These are phyloP conservation scores for Malania oleifera DNA, from an alignment of 164 flowering plant genomes.

Conservation along the genomic window DNA sequence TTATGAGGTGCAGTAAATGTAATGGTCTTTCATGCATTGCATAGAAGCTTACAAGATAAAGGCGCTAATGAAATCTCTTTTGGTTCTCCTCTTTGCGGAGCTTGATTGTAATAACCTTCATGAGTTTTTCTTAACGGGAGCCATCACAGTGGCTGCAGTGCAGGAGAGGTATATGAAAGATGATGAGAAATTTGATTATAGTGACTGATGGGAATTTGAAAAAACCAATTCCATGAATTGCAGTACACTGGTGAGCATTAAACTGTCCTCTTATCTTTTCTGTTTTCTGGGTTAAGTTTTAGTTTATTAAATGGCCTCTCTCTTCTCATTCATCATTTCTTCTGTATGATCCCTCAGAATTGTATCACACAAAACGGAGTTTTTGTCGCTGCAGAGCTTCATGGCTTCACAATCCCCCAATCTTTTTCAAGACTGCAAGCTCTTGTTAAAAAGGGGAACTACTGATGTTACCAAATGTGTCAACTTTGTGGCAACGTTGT, in stretches of 20 bases:
- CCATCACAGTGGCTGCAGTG: constrained; percentile 72
- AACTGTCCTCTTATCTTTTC: neutral
- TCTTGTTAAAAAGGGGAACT: neutral
- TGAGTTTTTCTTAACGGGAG: constrained; percentile 48
- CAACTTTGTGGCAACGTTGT: neutral
- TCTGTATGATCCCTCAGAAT: neutral
- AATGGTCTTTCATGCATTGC: no score
- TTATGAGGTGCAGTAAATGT: no score
- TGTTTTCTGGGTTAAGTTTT: no score
- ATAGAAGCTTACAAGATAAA: no score
- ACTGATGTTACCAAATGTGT: neutral
- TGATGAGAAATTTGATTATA: constrained; percentile 38
- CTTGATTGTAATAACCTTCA: neutral
- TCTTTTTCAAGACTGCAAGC: neutral
- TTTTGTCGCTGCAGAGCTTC: no score
- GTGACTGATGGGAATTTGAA: constrained; percentile 12
- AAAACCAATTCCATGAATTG: no score
- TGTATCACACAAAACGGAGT: no score
- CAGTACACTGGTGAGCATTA: neutral
- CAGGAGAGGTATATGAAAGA: constrained; percentile 97
- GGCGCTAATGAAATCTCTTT: no score
- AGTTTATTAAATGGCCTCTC: no score
- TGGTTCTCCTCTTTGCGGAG: neutral
- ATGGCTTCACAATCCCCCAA: no score
- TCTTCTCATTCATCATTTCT: neutral